These are phyloP conservation scores for Mortierella sp. DNA, from an alignment of 371 early-diverging fungal genomes.

Conservation along the genomic window DNA sequence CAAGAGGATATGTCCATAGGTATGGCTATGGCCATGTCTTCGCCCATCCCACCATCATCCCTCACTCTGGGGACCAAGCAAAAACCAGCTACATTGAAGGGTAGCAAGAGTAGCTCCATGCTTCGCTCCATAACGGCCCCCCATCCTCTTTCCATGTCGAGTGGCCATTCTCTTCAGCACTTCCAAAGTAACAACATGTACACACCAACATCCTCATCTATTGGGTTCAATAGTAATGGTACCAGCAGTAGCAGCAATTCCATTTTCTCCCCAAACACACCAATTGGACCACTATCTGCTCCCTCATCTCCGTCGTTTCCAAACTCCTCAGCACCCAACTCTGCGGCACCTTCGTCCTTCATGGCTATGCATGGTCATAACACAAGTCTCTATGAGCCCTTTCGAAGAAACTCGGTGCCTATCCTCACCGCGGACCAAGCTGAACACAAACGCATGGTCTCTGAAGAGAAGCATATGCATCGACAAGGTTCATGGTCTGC, in stretches of 20 bases:
- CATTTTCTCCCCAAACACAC: constrained; percentile 25
- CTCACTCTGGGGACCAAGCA: constrained; percentile 25
- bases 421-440: constrained; percentile 50
- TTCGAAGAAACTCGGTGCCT: constrained; percentile 53
- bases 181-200: constrained; percentile 34
- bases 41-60: constrained; percentile 2
- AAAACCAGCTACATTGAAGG: constrained; percentile 21
- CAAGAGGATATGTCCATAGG: constrained; percentile 34
- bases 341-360: constrained; percentile 40
- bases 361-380: constrained; percentile 51
- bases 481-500: constrained; percentile 56
- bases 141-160: constrained; percentile 39
- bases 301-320: constrained; percentile 51
- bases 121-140: constrained; percentile 42
- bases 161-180: constrained; percentile 38
- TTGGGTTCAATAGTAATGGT: constrained; percentile 16
- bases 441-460: constrained; percentile 53
- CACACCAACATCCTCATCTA: constrained; percentile 16
- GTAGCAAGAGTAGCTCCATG: constrained; percentile 47
- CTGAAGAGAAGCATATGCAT: constrained; percentile 55
- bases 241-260: constrained; percentile 13
- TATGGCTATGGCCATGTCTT: constrained; percentile 20
- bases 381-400: constrained; percentile 47
- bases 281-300: constrained; percentile 44
- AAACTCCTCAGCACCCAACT: constrained; percentile 15